Conservation (phyloP, 108 stramenopile species). For the Cyclostephanos invisitatus region DNA sequence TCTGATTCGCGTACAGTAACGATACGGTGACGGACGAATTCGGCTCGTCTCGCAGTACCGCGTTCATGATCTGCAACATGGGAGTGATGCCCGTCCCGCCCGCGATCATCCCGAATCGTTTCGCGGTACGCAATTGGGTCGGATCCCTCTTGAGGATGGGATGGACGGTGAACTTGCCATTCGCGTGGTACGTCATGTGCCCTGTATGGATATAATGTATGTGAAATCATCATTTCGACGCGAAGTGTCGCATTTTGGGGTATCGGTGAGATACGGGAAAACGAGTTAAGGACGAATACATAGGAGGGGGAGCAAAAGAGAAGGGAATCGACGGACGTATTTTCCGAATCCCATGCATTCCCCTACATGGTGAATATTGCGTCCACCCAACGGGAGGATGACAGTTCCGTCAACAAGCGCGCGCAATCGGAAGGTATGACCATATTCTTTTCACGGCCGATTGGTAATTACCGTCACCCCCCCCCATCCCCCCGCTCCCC, state of each 20-base stretch:
- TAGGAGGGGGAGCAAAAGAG: too few species aligned
- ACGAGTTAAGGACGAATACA: too few species aligned
- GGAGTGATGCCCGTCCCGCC: conserved; percentile 99
- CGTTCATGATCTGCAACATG: conserved; percentile 92
- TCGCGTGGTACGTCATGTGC: conserved; percentile 73
- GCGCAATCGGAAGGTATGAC: conserved; percentile 23
- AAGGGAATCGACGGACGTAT: too few species aligned
- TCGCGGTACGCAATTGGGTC: conserved; percentile 54
- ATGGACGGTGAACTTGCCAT: conserved; percentile 70
- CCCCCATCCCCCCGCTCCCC: neutral
- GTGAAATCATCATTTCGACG: too few species aligned
- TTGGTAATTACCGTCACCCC: too few species aligned
- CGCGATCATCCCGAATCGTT: conserved; percentile 93
- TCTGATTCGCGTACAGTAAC: conserved; percentile 88
- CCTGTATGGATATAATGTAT: conserved; percentile 27
- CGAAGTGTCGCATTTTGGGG: too few species aligned
- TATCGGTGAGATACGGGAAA: neutral
- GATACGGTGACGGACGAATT: conserved; percentile 64
- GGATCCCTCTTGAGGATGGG: conserved; percentile 72
- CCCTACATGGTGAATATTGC: too few species aligned
- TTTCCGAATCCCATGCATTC: too few species aligned
- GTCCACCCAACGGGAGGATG: too few species aligned
- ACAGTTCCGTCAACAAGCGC: too few species aligned
- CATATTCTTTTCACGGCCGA: conserved; percentile 28
- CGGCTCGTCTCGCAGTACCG: conserved; percentile 68